Percentiles rank a stretch among this genome's conserved stretches.
These are phyloP conservation scores for Hanseniaspora valbyensis DNA, from an alignment of 805 yeast genomes.

Conservation along the genomic window DNA sequence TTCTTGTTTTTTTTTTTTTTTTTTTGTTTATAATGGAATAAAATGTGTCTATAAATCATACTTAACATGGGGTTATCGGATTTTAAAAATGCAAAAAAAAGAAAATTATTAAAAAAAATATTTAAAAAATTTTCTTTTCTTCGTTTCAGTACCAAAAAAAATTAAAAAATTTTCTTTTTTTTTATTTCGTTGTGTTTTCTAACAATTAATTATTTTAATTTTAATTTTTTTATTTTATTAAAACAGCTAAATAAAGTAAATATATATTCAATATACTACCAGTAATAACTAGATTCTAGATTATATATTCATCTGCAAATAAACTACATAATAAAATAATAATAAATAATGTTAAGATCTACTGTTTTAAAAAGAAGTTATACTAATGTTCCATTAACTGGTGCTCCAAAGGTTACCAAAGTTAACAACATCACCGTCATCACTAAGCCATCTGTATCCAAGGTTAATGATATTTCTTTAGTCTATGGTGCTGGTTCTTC, in stretches of 20 bases:
- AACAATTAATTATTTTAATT: too few relatives aligned
- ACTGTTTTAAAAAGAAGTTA: conserved; percentile 23
- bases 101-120: too few relatives aligned
- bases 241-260: not conserved
- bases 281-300: conserved; percentile 7
- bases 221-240: not conserved
- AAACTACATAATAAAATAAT: not conserved
- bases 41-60: too few relatives aligned
- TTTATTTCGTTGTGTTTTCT: too few relatives aligned
- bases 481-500: conserved; percentile 70
- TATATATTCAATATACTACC: not conserved
- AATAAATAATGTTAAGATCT: conserved; percentile 13
- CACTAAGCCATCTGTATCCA: conserved; percentile 46
- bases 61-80: too few relatives aligned
- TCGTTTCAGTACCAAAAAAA: not conserved
- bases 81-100: too few relatives aligned
- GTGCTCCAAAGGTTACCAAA: conserved; percentile 59
- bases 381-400: conserved; percentile 41
- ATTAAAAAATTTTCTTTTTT: not conserved
- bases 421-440: conserved; percentile 62
- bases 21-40: too few relatives aligned
- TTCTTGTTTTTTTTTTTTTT: too few relatives aligned
- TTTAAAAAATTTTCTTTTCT: not conserved
- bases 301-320: conserved; percentile 8
- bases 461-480: conserved; percentile 48